Base-by-base conservation (phyloP, 345 rosid species). In the Hypericum perforatum region DNA sequence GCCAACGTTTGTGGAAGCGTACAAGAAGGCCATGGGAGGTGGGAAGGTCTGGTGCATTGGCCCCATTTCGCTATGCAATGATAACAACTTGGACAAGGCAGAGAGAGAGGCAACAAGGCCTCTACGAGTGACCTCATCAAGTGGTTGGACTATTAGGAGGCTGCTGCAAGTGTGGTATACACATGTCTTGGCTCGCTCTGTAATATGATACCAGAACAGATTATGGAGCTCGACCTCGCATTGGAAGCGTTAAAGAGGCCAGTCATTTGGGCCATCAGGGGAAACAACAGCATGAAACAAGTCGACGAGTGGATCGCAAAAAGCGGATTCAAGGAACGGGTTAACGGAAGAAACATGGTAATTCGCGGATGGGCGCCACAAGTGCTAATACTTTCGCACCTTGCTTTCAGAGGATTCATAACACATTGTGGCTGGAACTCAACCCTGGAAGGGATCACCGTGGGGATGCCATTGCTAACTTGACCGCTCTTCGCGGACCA, bases 321-420 rank as follows among this genome's bases (percentile, higher is more conserved):
- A 9, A 29, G 16, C 3, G 16, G 16, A 46, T 46, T 46, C 16
- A 22, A 46, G 49, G 49, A 13, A 29, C 12, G 49, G 16, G 49
- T 46, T 0, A 5, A 16, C 2, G 15, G 6, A 5, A 46, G 16
- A 13, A 22, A 22, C 7, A 11, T 46, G 49, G 11, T 46, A 7
- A 46, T 46, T 11, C 16, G 49, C 14, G 49, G 49, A 46, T 46
- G 49, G 49, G 49, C 49, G 15, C 49, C 49, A 7, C 49, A 46
- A 9, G 29, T 46, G 6, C 14, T 6, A 29, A 46, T 46, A n/a
- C 16, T 46, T 11, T 46, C 29, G 4, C 49, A 46, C 9, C 49
- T 7, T 46, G 15, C 49, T 3, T 6, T 46, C 0, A 22, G 49
- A 2, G 49, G 49, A 22, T 46, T 46, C 6, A 2, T 46, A 0